Percentiles rank a stretch among this genome's conserved stretches.
Evolutionary conservation across 495 filamentous ascomycete species (phyloP).

Genomic region (Tuber umbilicatum): DNA sequence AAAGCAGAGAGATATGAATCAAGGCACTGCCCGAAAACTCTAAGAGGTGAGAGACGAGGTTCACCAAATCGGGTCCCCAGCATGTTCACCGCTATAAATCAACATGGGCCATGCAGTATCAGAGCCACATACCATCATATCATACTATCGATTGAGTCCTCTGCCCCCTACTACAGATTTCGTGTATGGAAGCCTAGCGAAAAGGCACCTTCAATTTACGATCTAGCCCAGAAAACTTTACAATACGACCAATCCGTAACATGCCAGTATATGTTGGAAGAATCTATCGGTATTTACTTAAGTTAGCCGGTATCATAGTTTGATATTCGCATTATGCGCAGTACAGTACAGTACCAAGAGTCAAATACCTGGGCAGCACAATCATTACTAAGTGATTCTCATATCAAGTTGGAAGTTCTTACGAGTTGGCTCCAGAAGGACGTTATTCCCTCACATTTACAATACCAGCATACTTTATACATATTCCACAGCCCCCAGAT

Average conservation of each 20-base stretch:
- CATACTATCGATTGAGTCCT: neutral
- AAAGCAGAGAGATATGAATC: neutral
- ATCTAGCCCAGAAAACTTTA: neutral
- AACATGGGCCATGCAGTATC: neutral
- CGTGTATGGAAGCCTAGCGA: neutral
- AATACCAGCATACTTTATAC: neutral
- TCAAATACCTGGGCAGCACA: neutral
- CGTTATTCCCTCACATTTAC: neutral
- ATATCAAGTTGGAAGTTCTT: neutral
- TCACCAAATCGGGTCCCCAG: neutral
- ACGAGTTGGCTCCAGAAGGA: neutral
- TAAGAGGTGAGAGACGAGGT: neutral
- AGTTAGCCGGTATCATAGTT: neutral
- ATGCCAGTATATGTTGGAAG: neutral
- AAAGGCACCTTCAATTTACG: neutral
- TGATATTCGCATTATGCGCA: neutral
- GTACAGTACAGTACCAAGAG: neutral
- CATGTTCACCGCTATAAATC: neutral
- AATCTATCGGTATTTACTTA: neutral
- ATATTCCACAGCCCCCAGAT: too few relatives aligned
- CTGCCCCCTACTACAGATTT: neutral
- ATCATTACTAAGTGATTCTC: neutral
- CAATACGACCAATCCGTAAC: neutral
- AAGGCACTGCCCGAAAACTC: neutral
- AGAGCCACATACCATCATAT: neutral